These are phyloP conservation scores for Candida boleticola DNA, from an alignment of 805 yeast species.

Conservation along the genomic window DNA sequence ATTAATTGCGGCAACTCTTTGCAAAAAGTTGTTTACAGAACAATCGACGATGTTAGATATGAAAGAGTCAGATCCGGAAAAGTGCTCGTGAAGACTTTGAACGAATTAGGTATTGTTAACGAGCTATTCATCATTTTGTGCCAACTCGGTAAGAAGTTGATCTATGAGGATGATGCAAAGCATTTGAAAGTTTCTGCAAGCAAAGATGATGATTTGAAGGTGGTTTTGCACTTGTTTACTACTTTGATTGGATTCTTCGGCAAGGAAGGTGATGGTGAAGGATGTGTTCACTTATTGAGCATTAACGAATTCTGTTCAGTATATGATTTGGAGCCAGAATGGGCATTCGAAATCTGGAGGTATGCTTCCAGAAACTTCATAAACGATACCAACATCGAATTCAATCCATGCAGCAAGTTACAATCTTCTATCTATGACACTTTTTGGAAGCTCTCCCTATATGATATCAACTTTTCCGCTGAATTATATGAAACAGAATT, in stretches of 20 bases:
- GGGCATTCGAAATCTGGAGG: conserved; percentile 85
- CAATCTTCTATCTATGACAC: conserved; percentile 42
- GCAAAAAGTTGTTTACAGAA: conserved; percentile 50
- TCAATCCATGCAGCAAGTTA: background rate
- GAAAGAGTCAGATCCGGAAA: conserved; percentile 46
- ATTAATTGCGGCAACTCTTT: conserved; percentile 64
- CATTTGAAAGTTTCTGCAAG: conserved; percentile 72
- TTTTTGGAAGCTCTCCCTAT: conserved; percentile 74
- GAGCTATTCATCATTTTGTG: conserved; percentile 69
- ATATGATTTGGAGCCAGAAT: conserved; percentile 49
- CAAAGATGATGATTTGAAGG: conserved; percentile 67
- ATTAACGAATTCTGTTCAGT: conserved; percentile 38
- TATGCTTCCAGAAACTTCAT: conserved; percentile 6
- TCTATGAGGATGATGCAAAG: conserved; percentile 26
- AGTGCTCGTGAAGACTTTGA: conserved; percentile 47
- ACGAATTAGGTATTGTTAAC: conserved; percentile 43
- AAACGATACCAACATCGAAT: background rate
- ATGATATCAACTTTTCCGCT: conserved; percentile 62
- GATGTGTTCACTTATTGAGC: conserved; percentile 30
- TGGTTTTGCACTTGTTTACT: conserved; percentile 63
- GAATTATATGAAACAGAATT: conserved; percentile 49
- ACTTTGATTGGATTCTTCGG: conserved; percentile 57
- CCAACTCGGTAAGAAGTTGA: conserved; percentile 41
- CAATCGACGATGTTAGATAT: conserved; percentile 60
- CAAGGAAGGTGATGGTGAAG: conserved; percentile 16